Conservation (phyloP, 2,329 filamentous ascomycete genomes). For the Zymoseptoria crescenta region DNA sequence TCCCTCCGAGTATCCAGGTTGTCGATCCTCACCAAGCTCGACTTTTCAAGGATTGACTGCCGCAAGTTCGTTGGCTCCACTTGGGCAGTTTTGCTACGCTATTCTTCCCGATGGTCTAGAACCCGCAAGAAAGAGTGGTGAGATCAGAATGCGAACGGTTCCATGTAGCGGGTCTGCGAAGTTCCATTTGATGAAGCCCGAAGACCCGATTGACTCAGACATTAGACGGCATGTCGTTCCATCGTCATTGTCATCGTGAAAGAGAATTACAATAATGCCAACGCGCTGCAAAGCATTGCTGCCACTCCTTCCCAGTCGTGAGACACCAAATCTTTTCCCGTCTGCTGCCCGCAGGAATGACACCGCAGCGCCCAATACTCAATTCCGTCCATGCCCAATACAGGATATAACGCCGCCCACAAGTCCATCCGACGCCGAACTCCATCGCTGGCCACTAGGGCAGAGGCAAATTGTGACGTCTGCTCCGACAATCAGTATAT, state of each 20-base stretch:
- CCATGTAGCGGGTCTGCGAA: neutral
- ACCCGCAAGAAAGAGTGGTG: neutral
- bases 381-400: neutral
- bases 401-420: neutral
- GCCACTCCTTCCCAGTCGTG: conserved; percentile 9
- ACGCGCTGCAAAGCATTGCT: neutral
- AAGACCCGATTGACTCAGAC: neutral
- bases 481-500: neutral
- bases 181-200: neutral
- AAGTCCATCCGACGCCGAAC: neutral
- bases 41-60: neutral
- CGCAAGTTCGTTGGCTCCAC: neutral
- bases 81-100: neutral
- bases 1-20: neutral
- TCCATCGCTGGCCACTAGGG: neutral
- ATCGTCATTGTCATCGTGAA: conserved; percentile 8
- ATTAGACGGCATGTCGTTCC: conserved; percentile 4
- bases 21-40: neutral
- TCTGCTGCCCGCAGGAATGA: neutral
- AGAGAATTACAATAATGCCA: conserved; percentile 6
- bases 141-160: neutral
- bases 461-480: neutral
- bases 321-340: conserved; percentile 8
- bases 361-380: neutral
- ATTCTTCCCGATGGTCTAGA: neutral